Evolutionary conservation across 176 grass and related monocot genomes (phyloP).

Genomic region (Neostapfia colusana): DNA sequence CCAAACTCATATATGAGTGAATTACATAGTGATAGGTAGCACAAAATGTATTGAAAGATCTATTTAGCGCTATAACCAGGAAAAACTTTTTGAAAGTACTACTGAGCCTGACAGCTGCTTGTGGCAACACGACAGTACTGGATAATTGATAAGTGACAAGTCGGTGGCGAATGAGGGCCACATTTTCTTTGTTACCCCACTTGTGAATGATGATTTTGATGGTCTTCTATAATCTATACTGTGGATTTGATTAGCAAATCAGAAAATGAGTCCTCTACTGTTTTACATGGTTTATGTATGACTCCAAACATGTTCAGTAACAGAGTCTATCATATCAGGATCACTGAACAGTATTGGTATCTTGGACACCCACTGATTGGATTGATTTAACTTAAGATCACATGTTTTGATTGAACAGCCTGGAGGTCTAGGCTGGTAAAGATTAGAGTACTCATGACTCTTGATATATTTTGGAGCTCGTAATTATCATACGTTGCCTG

Average conservation of each 20-base stretch:
- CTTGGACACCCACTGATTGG: background rate
- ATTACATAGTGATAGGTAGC: background rate
- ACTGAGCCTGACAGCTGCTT: background rate
- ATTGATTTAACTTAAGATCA: conserved; percentile 6
- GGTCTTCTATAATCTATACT: background rate
- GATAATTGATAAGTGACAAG: conserved; percentile 3
- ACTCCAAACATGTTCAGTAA: background rate
- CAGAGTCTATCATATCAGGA: conserved; percentile 9
- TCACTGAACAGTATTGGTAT: background rate
- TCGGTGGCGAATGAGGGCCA: background rate
- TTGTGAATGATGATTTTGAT: conserved; percentile 1
- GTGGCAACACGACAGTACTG: conserved; percentile 11
- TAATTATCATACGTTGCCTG: background rate
- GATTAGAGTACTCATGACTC: conserved; percentile 13
- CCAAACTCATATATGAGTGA: background rate
- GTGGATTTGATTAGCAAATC: conserved; percentile 1
- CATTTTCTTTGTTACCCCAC: conserved; percentile 13
- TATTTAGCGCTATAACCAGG: background rate
- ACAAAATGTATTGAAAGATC: background rate
- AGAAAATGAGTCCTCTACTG: background rate
- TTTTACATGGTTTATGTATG: background rate
- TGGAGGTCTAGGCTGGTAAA: background rate
- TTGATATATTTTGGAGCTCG: conserved; percentile 9
- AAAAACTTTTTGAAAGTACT: conserved; percentile 4
- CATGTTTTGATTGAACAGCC: conserved; percentile 35